Evolutionary conservation across 371 early-diverging fungal genomes (phyloP), one percentile per base, ranked within the genome.

Genomic region (Capillidium rhysosporum): DNA sequence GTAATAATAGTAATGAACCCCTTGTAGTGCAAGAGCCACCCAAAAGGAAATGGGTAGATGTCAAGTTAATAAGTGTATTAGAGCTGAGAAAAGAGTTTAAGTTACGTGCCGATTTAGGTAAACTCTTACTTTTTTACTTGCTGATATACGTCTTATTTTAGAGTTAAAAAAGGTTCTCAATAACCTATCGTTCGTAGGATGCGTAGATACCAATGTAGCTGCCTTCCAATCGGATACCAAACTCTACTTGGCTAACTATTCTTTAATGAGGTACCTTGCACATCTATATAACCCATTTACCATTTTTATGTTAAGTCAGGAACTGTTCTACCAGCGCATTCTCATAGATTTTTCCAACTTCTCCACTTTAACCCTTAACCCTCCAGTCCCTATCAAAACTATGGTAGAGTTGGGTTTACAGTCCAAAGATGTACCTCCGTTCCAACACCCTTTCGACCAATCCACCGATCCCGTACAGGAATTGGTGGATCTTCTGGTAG

Each of bases 121-220:
- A 30, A 56, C 10, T 46, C 16, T 5, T 51, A 31, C 9, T 26
- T 26, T 10, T 40, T 14, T 25, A 30, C 2, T 41, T 41, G 4
- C 16, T 10, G 40, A 4, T 40, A 41, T 40, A 29, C 18, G 16
- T 16, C 3, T 45, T 45, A 7, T 0, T 18, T 25, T 63, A 69
- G 86, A 74, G 2, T 56, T 89, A 46, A 82, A 86, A 0, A 68
- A 70, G 1, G 62, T 92, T 2, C 72, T 94, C 52, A 60, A 69
- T 16, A 71, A 82, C 46, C 89, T 89, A 62, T 76, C 78, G 0
- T 86, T 87, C 67, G 91, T 94, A n/a, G 93, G 93, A n/a, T 73
- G 76, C 58, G 78, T 89, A 16, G 85, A 90, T 58, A 77, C 84
- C 57, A 59, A 61, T 0, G 66, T 70, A 10, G 89, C 84, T 1